Evolutionary conservation across 352 stramenopile species (phyloP).

Genomic region (Heterotrichella gracilis): DNA sequence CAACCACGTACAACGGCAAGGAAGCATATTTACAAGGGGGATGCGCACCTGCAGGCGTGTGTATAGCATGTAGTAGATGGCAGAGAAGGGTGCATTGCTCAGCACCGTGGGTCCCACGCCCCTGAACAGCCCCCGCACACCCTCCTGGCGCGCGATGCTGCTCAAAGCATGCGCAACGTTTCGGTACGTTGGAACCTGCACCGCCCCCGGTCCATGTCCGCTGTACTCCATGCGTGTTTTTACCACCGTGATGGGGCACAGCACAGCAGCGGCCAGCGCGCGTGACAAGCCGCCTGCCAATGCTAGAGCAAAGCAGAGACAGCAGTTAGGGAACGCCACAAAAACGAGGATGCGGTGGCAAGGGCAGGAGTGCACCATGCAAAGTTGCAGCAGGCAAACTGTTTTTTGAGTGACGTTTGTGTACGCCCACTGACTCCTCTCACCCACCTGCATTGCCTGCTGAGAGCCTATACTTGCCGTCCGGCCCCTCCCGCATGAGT

Average conservation of each 20-base stretch:
- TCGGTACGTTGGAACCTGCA: neutral
- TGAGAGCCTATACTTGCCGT: no score
- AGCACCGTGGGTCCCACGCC: constrained; percentile 18
- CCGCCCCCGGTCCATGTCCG: neutral
- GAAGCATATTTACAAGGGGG: no score
- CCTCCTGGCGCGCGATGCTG: neutral
- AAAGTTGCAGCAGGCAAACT: no score
- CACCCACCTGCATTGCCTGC: no score
- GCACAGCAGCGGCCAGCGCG: neutral
- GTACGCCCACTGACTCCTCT: no score
- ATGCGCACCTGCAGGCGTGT: neutral
- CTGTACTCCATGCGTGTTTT: constrained; percentile 12
- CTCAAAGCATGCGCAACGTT: neutral
- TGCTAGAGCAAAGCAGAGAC: no score
- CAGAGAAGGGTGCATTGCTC: constrained; percentile 18
- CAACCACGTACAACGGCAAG: no score
- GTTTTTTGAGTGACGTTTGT: no score
- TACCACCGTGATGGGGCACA: constrained; percentile 11
- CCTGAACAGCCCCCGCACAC: constrained; percentile 15
- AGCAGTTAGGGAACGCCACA: no score
- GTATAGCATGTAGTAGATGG: constrained; percentile 21
- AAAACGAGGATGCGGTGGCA: no score
- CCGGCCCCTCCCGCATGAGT: no score
- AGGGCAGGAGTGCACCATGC: no score
- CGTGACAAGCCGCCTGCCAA: neutral